A percentile compares a stretch with the other conserved stretches of the same genome.
Evolutionary conservation across 495 filamentous ascomycete species (phyloP).

Genomic region (Darksidea phi): DNA sequence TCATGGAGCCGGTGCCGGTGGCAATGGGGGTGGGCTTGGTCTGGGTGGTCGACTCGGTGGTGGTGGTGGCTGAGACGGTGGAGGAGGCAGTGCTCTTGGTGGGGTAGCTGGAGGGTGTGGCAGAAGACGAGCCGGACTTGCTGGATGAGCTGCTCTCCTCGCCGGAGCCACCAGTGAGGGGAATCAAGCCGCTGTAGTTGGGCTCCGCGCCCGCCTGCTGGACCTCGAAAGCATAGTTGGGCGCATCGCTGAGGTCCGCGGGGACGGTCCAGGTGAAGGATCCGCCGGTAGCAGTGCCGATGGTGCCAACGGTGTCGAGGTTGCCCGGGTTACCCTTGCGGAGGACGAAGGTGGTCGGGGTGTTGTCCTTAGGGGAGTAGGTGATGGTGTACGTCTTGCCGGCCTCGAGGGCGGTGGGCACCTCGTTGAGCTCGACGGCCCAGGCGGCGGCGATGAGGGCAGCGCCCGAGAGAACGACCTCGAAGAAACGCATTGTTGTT

Average conservation of each 20-base stretch:
- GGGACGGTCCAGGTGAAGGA: constrained; percentile 36
- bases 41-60: not conserved
- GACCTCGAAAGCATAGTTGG: constrained; percentile 42
- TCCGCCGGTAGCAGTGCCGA: constrained; percentile 27
- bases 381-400: constrained; percentile 25
- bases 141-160: not conserved
- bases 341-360: constrained; percentile 40
- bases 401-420: constrained; percentile 16
- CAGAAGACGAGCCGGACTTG: constrained; percentile 13
- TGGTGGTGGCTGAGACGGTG: constrained; percentile 11
- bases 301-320: constrained; percentile 30
- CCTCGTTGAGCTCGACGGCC: constrained; percentile 31
- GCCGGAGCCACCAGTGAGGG: constrained; percentile 34
- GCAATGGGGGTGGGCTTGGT: constrained; percentile 18
- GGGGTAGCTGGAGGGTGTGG: constrained; percentile 20
- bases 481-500: constrained; percentile 42
- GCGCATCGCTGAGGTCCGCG: constrained; percentile 33
- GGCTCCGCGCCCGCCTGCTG: constrained; percentile 33
- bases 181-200: constrained; percentile 44
- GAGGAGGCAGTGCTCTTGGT: not conserved
- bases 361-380: constrained; percentile 31
- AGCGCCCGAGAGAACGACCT: constrained; percentile 29
- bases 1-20: constrained; percentile 13
- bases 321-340: constrained; percentile 35
- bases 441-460: constrained; percentile 40